These are phyloP conservation scores for Backusella tarrabulga DNA, from an alignment of 192 early-diverging fungal genomes.

Conservation along the genomic window DNA sequence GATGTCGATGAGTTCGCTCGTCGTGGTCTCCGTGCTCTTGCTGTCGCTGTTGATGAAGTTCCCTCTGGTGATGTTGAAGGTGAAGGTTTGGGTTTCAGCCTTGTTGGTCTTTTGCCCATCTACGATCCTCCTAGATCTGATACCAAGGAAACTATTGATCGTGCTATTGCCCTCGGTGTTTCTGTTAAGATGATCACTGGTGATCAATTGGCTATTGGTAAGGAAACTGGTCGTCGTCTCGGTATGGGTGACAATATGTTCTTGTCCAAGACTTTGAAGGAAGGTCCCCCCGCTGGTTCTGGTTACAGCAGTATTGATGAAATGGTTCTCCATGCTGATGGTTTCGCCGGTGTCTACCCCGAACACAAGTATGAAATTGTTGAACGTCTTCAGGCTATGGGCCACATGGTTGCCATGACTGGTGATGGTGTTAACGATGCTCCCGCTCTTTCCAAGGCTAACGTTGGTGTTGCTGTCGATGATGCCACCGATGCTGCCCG, in stretches of 20 bases:
- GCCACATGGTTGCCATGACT: conserved; percentile 70
- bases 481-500: conserved; percentile 74
- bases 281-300: conserved; percentile 56
- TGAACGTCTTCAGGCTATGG: conserved; percentile 62
- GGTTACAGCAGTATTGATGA: conserved; percentile 56
- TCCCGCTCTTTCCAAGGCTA: conserved; percentile 66
- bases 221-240: conserved; percentile 71
- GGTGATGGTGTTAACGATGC: conserved; percentile 75
- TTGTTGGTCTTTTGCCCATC: conserved; percentile 71
- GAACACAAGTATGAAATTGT: conserved; percentile 71
- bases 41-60: conserved; percentile 68
- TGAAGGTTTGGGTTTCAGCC: conserved; percentile 62
- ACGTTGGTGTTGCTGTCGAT: conserved; percentile 72
- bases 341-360: conserved; percentile 63
- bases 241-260: conserved; percentile 73
- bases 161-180: conserved; percentile 68
- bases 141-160: conserved; percentile 77
- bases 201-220: conserved; percentile 86
- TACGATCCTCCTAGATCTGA: conserved; percentile 75
- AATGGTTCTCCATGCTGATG: conserved; percentile 59
- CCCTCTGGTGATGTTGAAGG: conserved; percentile 58
- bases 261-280: conserved; percentile 60
- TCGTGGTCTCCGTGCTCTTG: conserved; percentile 71
- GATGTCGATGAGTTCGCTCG: conserved; percentile 66
- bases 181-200: conserved; percentile 94